A percentile compares a stretch with the other conserved stretches of the same genome.
Conservation (phyloP, 2,329 filamentous ascomycete species). For the Sarocladiaceae sp. region DNA sequence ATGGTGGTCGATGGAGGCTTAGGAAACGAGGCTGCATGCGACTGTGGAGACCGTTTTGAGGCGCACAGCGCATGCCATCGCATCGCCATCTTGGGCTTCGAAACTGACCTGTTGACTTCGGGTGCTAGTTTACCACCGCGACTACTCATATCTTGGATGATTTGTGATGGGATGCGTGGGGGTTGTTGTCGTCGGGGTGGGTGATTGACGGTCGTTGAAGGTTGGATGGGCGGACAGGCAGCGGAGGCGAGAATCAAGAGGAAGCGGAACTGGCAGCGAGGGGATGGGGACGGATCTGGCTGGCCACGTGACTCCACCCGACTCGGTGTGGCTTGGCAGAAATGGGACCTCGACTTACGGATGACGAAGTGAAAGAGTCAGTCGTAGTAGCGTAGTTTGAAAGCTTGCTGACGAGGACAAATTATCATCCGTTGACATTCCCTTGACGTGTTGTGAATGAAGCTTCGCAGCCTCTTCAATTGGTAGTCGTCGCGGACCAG, state of each 20-base stretch:
- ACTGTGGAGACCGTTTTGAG: conserved; percentile 6
- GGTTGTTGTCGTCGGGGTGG: conserved; percentile 19
- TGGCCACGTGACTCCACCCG: conserved; percentile 9
- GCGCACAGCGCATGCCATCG: neutral
- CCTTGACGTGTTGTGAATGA: too few species aligned
- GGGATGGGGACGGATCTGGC: neutral
- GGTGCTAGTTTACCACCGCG: conserved; percentile 94
- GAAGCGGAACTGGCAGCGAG: conserved; percentile 6
- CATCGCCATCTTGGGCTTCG: conserved; percentile 1
- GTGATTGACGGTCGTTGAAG: conserved; percentile 10
- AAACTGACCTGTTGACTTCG: conserved; percentile 89
- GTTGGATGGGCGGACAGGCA: neutral
- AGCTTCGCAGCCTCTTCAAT: too few species aligned
- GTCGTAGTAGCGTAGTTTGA: too few species aligned
- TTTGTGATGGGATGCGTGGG: conserved; percentile 12
- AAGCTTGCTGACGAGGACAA: too few species aligned
- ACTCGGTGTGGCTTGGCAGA: conserved; percentile 7
- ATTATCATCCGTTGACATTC: too few species aligned
- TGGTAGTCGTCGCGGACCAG: too few species aligned
- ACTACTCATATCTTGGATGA: conserved; percentile 84
- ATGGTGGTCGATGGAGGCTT: conserved; percentile 10
- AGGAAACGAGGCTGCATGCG: conserved; percentile 6
- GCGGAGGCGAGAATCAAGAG: conserved; percentile 8
- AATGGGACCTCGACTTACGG: neutral
- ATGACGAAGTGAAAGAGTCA: too few species aligned